Percentiles rank a stretch among this genome's conserved stretches.
Conservation (phyloP, 176 grass and related monocot species). For the Tuctoria greenei region DNA sequence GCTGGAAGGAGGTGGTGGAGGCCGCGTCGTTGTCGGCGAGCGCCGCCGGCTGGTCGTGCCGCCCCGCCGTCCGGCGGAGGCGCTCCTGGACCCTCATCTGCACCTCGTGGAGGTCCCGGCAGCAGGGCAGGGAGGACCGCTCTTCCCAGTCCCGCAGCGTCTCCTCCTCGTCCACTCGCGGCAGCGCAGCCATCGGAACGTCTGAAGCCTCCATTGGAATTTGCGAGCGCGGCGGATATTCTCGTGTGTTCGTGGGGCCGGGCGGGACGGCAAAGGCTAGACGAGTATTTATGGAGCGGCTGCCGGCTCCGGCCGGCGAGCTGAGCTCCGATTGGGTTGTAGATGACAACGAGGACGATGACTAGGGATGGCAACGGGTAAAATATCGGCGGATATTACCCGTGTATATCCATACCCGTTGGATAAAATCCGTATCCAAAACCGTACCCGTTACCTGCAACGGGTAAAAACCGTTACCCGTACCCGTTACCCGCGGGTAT, state of each 20-base stretch:
- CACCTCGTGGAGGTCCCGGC: neutral
- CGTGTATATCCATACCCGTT: too few species aligned
- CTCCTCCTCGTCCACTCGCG: constrained; percentile 31
- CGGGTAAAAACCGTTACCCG: too few species aligned
- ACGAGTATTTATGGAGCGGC: constrained; percentile 9
- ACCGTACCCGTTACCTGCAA: too few species aligned
- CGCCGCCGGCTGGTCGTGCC: constrained; percentile 20
- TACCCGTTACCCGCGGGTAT: too few species aligned
- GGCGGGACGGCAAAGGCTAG: neutral
- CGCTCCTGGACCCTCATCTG: constrained; percentile 45
- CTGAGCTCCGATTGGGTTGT: neutral
- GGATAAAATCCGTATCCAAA: too few species aligned
- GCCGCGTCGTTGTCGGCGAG: neutral
- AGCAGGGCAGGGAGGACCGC: constrained; percentile 32
- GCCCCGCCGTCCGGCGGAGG: constrained; percentile 35
- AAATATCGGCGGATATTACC: too few species aligned
- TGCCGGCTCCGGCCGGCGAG: constrained; percentile 19
- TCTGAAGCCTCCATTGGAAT: neutral
- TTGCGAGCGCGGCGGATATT: neutral
- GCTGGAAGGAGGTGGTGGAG: neutral
- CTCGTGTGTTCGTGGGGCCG: neutral
- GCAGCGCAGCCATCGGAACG: constrained; percentile 3
- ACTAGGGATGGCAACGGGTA: too few species aligned
- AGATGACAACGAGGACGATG: neutral
- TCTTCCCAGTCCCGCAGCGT: constrained; percentile 36